phyloP scores from a whole-genome alignment of 1,284 basidiomycete species.

The Rhodofomes roseus region DNA sequence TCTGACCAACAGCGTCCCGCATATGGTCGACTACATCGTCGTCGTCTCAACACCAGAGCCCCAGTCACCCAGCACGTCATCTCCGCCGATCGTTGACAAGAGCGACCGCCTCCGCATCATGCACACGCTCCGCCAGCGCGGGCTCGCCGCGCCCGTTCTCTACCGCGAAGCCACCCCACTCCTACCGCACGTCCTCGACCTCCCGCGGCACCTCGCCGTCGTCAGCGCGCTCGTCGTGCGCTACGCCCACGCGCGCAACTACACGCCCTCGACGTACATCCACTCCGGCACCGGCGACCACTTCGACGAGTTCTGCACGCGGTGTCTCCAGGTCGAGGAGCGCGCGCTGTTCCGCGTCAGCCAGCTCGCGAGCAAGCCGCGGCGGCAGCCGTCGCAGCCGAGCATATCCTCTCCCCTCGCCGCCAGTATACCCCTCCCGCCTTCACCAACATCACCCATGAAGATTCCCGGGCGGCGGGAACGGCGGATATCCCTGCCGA shows the following conservation, averaged over 20 bases:
- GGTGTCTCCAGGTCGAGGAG: slow-evolving; percentile 72
- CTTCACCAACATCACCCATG: slow-evolving; percentile 16
- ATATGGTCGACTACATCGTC: slow-evolving; percentile 73
- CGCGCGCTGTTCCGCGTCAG: slow-evolving; percentile 60
- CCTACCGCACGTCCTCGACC: slow-evolving; percentile 66
- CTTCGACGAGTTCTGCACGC: slow-evolving; percentile 29
- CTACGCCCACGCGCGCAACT: slow-evolving; percentile 29
- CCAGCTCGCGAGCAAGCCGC: slow-evolving; percentile 40
- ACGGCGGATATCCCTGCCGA: slow-evolving; percentile 15
- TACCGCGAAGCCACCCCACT: slow-evolving; percentile 66
- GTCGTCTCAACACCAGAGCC: slow-evolving; percentile 58
- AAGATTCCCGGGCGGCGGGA: slow-evolving; percentile 13
- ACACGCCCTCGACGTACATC: slow-evolving; percentile 17
- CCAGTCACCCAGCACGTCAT: slow-evolving; percentile 28
- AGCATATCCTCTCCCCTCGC: slow-evolving; percentile 13
- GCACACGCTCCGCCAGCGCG: slow-evolving; percentile 53
- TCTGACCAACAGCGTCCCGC: slow-evolving; percentile 50
- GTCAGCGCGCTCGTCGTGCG: slow-evolving; percentile 72
- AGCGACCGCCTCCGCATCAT: slow-evolving; percentile 52
- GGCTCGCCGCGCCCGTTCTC: slow-evolving; percentile 47
- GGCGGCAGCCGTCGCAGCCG: slow-evolving; percentile 17
- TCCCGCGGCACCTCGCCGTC: slow-evolving; percentile 68
- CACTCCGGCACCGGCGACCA: slow-evolving; percentile 12
- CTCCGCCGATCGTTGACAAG: slow-evolving; percentile 34
- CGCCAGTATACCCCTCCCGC: slow-evolving; percentile 12